Evolutionary conservation across 1,284 basidiomycete genomes (phyloP).

Genomic region (Ganoderma lucidum): DNA sequence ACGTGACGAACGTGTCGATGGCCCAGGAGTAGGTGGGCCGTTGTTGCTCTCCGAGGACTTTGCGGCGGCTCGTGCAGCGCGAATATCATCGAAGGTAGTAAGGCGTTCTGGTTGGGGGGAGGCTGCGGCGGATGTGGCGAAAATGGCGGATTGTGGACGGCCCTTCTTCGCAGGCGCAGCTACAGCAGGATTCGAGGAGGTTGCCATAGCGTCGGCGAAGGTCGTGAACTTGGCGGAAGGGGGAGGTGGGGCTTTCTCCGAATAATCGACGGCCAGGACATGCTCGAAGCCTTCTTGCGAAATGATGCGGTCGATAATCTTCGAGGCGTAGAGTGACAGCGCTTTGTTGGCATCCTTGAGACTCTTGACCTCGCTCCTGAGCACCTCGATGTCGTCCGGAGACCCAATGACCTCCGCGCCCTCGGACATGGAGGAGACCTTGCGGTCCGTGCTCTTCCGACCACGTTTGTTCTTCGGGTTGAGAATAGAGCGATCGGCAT

Average conservation of each 20-base stretch:
- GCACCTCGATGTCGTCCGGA: slow-evolving; percentile 67
- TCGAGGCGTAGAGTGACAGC: slow-evolving; percentile 91
- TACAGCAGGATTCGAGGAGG: slow-evolving; percentile 42
- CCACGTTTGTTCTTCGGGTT: slow-evolving; percentile 58
- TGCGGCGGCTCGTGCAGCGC: slow-evolving; percentile 46
- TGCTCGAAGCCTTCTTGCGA: slow-evolving; percentile 94
- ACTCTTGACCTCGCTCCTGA: slow-evolving; percentile 85
- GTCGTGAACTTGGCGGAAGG: slow-evolving; percentile 37
- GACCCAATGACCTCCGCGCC: slow-evolving; percentile 51
- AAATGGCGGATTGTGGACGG: slow-evolving; percentile 67
- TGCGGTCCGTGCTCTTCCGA: slow-evolving; percentile 57
- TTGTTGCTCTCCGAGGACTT: slow-evolving; percentile 38
- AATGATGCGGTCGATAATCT: slow-evolving; percentile 96
- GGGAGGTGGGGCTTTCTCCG: slow-evolving; percentile 50
- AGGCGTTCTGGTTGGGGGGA: slow-evolving; percentile 44
- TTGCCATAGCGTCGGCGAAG: slow-evolving; percentile 34
- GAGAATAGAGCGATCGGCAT: slow-evolving; percentile 54
- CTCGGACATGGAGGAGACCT: slow-evolving; percentile 45
- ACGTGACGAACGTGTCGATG: slow-evolving; percentile 57
- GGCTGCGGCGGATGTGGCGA: slow-evolving; percentile 50
- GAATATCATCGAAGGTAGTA: slow-evolving; percentile 44
- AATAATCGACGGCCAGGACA: slow-evolving; percentile 89
- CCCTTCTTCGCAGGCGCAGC: slow-evolving; percentile 50
- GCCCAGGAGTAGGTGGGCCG: slow-evolving; percentile 34
- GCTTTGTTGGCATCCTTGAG: slow-evolving; percentile 96